Evolutionary conservation across 1,284 basidiomycete genomes (phyloP), one percentile per base, ranked within the genome.

Genomic region (Gymnopus androsaceus): DNA sequence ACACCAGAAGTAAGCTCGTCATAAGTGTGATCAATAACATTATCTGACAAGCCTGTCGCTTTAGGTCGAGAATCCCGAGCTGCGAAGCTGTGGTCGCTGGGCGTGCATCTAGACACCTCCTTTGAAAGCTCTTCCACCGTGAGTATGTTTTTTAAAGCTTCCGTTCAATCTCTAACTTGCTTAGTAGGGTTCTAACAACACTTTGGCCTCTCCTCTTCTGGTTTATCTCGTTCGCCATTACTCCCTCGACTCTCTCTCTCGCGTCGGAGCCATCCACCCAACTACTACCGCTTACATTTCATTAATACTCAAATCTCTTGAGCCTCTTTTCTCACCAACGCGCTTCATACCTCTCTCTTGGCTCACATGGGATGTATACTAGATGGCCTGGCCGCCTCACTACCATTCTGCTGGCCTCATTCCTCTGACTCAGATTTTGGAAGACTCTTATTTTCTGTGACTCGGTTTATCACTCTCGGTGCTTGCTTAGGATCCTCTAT

Each of bases 61-160:
- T 19, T 30, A 9, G 40, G 17, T 25, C 17, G 40, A 3, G 28
- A 44, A 31, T 4, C 40, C 14, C 25, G 19, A 28, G 51, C 17
- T 33, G 19, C 37, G 40, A 33, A 30, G 51, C 33, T 52, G 51
- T 21, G 51, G 51, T 33, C 51, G 51, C 15, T 52, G 51, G 51
- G 51, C 51, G 5, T 52, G 51, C 30, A 28, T 52, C 28, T 52
- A 23, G 23, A 4, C 19, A 17, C 21, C 34, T 17, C 19, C 41
- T 42, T 27, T 27, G 12, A 14, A 42, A 42, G 23, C 28, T 27
- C 41, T 9, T 19, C 21, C 28, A 12, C 19, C 17, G 44, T 46
- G 19, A 46, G 30, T 46, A 46, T 46, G 8, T n/a, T 12, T 15
- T 28, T n/a, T n/a, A n/a, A n/a, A n/a, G n/a, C n/a, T n/a, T n/a